phyloP scores from a whole-genome alignment of 345 rosid species.

The Ceriops tagal region DNA sequence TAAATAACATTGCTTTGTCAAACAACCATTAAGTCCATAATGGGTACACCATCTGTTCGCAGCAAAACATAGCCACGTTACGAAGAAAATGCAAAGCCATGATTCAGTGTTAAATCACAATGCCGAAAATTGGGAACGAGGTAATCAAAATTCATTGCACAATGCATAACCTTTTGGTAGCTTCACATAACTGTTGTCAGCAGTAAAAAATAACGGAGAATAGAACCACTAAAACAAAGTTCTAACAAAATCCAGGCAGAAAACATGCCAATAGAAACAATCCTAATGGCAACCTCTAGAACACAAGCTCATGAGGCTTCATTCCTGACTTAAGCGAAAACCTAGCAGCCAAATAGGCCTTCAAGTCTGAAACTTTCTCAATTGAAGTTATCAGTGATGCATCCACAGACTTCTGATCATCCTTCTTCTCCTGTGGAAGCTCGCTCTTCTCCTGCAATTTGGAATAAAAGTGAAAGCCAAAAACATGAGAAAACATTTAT shows the following conservation, averaged over 20 bases:
- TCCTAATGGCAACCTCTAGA: conserved; percentile 18
- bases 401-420: conserved; percentile 75
- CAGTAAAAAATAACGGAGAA: conserved; percentile 7
- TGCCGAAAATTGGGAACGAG: neutral
- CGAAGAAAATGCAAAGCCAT: too few relatives aligned
- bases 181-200: conserved; percentile 18
- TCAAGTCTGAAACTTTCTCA: conserved; percentile 69
- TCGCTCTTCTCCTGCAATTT: conserved; percentile 55
- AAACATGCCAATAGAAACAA: neutral
- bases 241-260: conserved; percentile 7
- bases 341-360: conserved; percentile 74
- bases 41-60: too few relatives aligned
- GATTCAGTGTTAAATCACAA: neutral
- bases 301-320: conserved; percentile 36
- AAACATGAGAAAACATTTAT: neutral
- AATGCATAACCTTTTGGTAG: neutral
- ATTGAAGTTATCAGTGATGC: conserved; percentile 53
- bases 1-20: too few relatives aligned
- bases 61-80: too few relatives aligned
- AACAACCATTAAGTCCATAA: too few relatives aligned
- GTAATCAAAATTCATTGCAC: conserved; percentile 14
- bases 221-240: conserved; percentile 12
- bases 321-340: conserved; percentile 50
- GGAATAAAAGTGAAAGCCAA: neutral
- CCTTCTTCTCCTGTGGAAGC: conserved; percentile 74